Base-by-base conservation (phyloP, 495 filamentous ascomycete genomes). In the Friedmanniomyces simplex region DNA sequence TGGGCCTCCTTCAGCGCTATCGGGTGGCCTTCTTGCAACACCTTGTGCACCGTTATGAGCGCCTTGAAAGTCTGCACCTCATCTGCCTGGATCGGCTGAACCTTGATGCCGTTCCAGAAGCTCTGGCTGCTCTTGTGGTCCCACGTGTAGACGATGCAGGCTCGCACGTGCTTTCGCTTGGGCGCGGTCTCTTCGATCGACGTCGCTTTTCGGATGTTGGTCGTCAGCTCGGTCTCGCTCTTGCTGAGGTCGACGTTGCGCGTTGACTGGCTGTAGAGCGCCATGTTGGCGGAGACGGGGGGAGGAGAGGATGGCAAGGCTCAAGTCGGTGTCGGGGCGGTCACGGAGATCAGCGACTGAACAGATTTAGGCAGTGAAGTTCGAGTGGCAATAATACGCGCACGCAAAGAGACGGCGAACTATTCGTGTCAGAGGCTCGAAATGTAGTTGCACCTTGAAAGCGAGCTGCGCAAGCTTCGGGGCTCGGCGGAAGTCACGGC, bases 81-180 rank as follows among this genome's bases (percentile, higher is more conserved):
- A 69, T 97, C 94, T 72, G 93, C 91, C 52, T 96, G 79, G 63
- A 98, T 87, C 28, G 93, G 93, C 72, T 97, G 93, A 85, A 98
- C 93, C 82, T 98, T 98, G 84, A 98, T 94, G 68, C 89, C 90
- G 48, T 87, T 83, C 93, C 93, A 98, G 74, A 98, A 98, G 65
- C 89, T 89, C 64, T 82, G 78, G 42, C 91, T 96, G 60, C 88
- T 94, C 75, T 96, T 96, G 77, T 97, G 90, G 75, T 98, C 93
- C 93, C 93, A 98, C 55, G 93, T 97, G 70, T 98, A 97, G 43
- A 98, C 91, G 69, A 98, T 98, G 69, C 89, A 95, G 67, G 86
- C 89, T 58, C 93, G 86, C 58, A 98, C 93, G 89, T 98, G 93
- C 73, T 98, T 98, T 62, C 84, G 57, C 49, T 64, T 64, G 22